Base-by-base conservation (phyloP, 2,329 filamentous ascomycete genomes). In the Fusarium sp. region DNA sequence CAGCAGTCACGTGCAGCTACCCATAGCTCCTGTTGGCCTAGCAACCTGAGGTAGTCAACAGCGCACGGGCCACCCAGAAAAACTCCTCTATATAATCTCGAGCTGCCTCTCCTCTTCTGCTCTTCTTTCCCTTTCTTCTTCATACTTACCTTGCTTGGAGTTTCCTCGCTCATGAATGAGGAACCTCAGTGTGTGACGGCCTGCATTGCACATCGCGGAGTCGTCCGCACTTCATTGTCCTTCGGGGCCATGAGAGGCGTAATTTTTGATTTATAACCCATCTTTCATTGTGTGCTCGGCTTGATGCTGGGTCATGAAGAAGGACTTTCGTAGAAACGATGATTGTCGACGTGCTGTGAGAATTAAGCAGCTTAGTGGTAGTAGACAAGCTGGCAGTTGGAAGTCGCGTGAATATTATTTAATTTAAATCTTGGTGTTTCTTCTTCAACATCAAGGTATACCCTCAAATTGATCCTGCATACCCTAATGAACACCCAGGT, bases 191-290 rank as follows among this genome's bases (percentile, higher is more conserved):
- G 77, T 79, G 83, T 83, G 81, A 84, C 38, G 82, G 83, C 85
- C 86, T 88, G 85, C 86, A 87, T 87, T 86, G 86, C 86, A 88
- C 86, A 86, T 78, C 85, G 86, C 83, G 86, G 86, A 81, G 85
- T 85, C 82, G 80, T 83, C 82, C 80, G 79, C 77, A 75, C 82
- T 87, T 82, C 81, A 87, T 86, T 87, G 85, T 85, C 85, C 84
- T 87, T 87, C 84, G 86, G 84, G 85, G 84, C 85, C 85, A 85
- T 87, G 82, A 84, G 82, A 80, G 83, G 83, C 83, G 85, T 48
- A 87, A 87, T 87, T 87, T 88, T 87, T 87, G 85, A 83, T 87
- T 79, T 61, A 67, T 57, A 66, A 51, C 45, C 44, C 22, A 38
- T 24, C 76, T 87, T 87, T 87, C 85, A 83, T 86, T 84, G 69